Base-by-base conservation (phyloP, 192 early-diverging fungal species). In the Gamsiella multidivaricata region DNA sequence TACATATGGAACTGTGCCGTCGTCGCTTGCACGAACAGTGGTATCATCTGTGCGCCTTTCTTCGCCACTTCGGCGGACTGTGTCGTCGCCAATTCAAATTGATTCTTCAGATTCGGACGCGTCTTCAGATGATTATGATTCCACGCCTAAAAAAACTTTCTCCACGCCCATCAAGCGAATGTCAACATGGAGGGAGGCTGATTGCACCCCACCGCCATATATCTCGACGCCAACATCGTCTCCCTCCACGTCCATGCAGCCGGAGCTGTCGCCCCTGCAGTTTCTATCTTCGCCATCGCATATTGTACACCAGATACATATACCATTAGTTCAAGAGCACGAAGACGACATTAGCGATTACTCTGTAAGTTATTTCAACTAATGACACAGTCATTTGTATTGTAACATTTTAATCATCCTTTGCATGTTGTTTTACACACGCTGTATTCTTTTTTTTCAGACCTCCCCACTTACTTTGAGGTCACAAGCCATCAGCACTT, bases 261-360 rank as follows among this genome's bases (percentile, higher is more conserved):
- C 51, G 50, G 12, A 17, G 14, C 52, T 17, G 34, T 65, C 39
- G 28, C 63, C 52, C 18, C 32, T 54, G 51, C 52, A 43, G 18
- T 54, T 65, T 17, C 50, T 65, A 26, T 65, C 51, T 20, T 65
- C 52, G 18, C 63, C 63, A 65, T 33, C 63, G 17, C 50, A 45
- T 1, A 49, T 49, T 65, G 39, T 54, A 23, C 63, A 31, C 32
- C 5, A 31, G 52, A 53, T 10, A 54, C 18, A 8, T 54, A 43
- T 65, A 54, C 51, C 63, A 43, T 18, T 31, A 11, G n/a, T n/a
- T n/a, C 51, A 8, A 42, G 51, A 53, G 6, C 8, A 65, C 32
- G 39, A 54, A 41, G 26, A 43, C n/a, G 51, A 65, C 11, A 33
- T 28, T 5, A 42, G 34, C 37, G 52, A 41, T 17, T 39, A 54